phyloP scores from a whole-genome alignment of 257 asterid species.

The Nicotiana benthamiana region DNA sequence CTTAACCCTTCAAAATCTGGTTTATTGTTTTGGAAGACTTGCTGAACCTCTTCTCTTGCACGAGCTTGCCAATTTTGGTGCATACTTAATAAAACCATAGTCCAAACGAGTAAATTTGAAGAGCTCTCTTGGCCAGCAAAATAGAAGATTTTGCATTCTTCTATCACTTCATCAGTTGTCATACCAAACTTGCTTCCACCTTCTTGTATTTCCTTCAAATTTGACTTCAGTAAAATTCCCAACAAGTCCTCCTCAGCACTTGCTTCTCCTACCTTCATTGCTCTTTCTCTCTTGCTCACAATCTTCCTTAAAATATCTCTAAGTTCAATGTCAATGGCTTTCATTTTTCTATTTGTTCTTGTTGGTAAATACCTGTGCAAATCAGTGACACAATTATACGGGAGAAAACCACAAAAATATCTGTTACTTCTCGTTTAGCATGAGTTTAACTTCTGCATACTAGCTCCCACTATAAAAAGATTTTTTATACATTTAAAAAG shows the following conservation, averaged over 20 bases:
- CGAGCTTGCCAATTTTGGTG: constrained; percentile 46
- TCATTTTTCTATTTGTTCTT: constrained; percentile 38
- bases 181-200: constrained; percentile 30
- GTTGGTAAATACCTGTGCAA: constrained; percentile 31
- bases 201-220: constrained; percentile 30
- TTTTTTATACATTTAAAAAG: too few relatives aligned
- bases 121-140: constrained; percentile 51
- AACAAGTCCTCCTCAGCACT: constrained; percentile 22
- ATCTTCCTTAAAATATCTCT: constrained; percentile 19
- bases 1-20: constrained; percentile 41
- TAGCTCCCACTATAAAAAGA: too few relatives aligned
- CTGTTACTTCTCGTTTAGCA: too few relatives aligned
- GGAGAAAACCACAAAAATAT: too few relatives aligned
- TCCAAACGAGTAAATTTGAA: constrained; percentile 39
- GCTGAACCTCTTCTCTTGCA: constrained; percentile 41
- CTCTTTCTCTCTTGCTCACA: constrained; percentile 17
- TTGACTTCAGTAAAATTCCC: constrained; percentile 27
- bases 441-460: too few relatives aligned
- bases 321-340: constrained; percentile 23
- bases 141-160: constrained; percentile 48
- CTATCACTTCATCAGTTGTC: constrained; percentile 45
- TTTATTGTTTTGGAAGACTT: constrained; percentile 20
- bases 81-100: constrained; percentile 34
- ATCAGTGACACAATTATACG: too few relatives aligned
- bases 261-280: constrained; percentile 16